A percentile compares a stretch with the other conserved stretches of the same genome.
Evolutionary conservation across 2,329 filamentous ascomycete genomes (phyloP).

Genomic region (Apiospora pterosperma): DNA sequence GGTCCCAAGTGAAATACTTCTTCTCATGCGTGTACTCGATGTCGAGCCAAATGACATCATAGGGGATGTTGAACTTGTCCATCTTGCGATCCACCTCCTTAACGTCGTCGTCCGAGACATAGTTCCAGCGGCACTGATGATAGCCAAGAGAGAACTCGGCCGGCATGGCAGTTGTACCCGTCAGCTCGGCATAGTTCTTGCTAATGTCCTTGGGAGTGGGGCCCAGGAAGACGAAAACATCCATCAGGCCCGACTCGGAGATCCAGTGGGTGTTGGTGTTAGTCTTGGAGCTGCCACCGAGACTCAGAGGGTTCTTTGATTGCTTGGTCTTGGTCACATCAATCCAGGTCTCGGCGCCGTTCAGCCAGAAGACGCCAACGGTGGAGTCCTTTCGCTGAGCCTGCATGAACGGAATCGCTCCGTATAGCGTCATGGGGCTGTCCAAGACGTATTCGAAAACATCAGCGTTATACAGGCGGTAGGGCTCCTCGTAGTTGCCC

Average conservation of each 20-base stretch:
- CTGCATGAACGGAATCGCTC: conserved; percentile 97
- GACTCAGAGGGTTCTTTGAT: conserved; percentile 70
- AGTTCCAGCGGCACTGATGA: conserved; percentile 99
- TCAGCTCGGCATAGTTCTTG: conserved; percentile 82
- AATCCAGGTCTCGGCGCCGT: conserved; percentile 95
- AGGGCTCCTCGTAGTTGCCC: conserved; percentile 83
- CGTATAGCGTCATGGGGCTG: conserved; percentile 97
- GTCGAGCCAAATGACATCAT: conserved; percentile 98
- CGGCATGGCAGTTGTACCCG: conserved; percentile 85
- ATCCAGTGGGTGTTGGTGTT: conserved; percentile 95
- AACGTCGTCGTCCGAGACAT: conserved; percentile 94
- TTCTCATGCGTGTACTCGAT: conserved; percentile 96
- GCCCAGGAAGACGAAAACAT: conserved; percentile 92
- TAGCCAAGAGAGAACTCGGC: conserved; percentile 91
- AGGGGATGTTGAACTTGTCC: conserved; percentile 91
- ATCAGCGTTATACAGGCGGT: conserved; percentile 92
- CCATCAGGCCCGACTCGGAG: conserved; percentile 84
- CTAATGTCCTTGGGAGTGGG: conserved; percentile 80
- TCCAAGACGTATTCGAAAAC: conserved; percentile 98
- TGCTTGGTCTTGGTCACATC: conserved; percentile 83
- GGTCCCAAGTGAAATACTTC: conserved; percentile 98
- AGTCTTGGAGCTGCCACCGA: conserved; percentile 66
- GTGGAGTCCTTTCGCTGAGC: conserved; percentile 91
- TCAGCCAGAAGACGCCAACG: conserved; percentile 96
- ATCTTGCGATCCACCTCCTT: conserved; percentile 96